Conservation (phyloP, 371 early-diverging fungal species). For the Ecytonucleospora hepatopenaei region DNA sequence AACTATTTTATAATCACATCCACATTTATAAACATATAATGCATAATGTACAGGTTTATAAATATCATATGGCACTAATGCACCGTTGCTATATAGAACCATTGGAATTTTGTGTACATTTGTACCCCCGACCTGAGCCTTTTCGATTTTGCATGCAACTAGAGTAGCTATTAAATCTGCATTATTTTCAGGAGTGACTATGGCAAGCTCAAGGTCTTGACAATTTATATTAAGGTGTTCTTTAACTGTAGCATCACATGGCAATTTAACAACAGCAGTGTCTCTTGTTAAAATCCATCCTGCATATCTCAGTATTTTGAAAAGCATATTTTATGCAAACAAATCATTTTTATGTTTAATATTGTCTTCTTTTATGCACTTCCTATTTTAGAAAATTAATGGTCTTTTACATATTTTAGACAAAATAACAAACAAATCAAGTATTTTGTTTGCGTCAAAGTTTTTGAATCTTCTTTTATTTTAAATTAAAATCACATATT, state of each 20-base stretch:
- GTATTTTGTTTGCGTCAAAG: too few species aligned
- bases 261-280: not conserved
- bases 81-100: conserved; percentile 31
- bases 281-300: not conserved
- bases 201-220: not conserved
- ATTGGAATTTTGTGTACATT: conserved; percentile 14
- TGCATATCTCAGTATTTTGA: not conserved
- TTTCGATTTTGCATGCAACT: not conserved
- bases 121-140: conserved; percentile 30
- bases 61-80: conserved; percentile 18
- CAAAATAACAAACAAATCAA: too few species aligned
- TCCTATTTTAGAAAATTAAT: too few species aligned
- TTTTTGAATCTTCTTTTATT: too few species aligned
- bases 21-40: conserved; percentile 2
- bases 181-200: not conserved
- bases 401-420: too few species aligned
- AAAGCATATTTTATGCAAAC: too few species aligned
- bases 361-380: too few species aligned
- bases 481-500: too few species aligned
- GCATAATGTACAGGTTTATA: not conserved
- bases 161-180: not conserved
- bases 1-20: not conserved
- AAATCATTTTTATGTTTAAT: too few species aligned
- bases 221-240: not conserved
- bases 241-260: not conserved